Conservation (phyloP, 768 basidiomycete genomes). For the Fibroporia radiculosa region DNA sequence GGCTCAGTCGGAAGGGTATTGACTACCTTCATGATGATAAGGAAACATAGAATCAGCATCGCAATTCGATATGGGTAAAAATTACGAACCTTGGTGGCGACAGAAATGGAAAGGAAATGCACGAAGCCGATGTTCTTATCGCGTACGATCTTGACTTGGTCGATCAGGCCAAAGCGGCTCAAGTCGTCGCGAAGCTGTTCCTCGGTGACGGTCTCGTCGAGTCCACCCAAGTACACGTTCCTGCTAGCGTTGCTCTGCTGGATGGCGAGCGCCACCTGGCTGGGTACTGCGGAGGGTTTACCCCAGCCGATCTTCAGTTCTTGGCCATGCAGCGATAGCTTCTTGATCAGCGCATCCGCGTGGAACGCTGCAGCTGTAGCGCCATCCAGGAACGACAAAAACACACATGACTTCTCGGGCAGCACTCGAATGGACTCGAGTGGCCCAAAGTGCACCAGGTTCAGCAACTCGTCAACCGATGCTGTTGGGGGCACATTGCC, state of each 20-base stretch:
- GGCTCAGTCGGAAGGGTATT: constrained; percentile 88
- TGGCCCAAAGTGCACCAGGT: constrained; percentile 95
- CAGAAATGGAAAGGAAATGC: constrained; percentile 91
- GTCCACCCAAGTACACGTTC: constrained; percentile 93
- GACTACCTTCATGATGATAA: constrained; percentile 60
- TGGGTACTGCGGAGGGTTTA: constrained; percentile 84
- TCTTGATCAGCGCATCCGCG: constrained; percentile 94
- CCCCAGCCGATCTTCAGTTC: constrained; percentile 99
- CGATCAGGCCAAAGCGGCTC: constrained; percentile 88
- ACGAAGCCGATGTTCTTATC: constrained; percentile 99
- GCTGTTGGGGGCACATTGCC: constrained; percentile 94
- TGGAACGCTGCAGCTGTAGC: constrained; percentile 93
- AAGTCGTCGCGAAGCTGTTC: constrained; percentile 88
- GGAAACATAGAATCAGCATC: background rate
- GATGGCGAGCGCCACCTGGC: constrained; percentile 81
- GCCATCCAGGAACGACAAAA: constrained; percentile 95
- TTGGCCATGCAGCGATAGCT: constrained; percentile 85
- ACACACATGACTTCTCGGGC: constrained; percentile 95
- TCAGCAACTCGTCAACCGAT: constrained; percentile 95
- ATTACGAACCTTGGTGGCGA: constrained; percentile 83
- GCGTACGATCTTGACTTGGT: constrained; percentile 98
- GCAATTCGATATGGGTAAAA: background rate
- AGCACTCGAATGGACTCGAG: constrained; percentile 92
- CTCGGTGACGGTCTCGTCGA: constrained; percentile 88
- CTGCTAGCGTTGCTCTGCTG: constrained; percentile 88